A percentile compares a stretch with the other conserved stretches of the same genome.
Conservation (phyloP, 2,329 filamentous ascomycete species). For the Colletotrichum australisinense region DNA sequence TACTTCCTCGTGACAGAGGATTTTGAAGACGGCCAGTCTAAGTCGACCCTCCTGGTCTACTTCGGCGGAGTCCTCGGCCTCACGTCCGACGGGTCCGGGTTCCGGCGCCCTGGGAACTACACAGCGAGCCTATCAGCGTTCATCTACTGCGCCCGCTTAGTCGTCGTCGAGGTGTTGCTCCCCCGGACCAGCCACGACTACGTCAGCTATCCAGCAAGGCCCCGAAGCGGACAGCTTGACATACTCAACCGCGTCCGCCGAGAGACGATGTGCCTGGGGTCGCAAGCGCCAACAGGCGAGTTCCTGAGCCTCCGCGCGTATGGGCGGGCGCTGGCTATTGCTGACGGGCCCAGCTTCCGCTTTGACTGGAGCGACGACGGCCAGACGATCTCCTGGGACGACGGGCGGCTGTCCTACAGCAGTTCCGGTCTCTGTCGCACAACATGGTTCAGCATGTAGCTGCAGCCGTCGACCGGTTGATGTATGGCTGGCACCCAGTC, state of each 20-base stretch:
- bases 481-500: neutral
- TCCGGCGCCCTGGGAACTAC: neutral
- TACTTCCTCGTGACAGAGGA: neutral
- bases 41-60: neutral
- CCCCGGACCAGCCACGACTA: neutral
- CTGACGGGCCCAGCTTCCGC: neutral
- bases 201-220: neutral
- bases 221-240: neutral
- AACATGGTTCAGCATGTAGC: neutral
- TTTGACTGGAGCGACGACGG: neutral
- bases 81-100: neutral
- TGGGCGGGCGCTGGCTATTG: neutral
- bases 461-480: neutral
- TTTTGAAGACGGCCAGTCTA: neutral
- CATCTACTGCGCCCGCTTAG: slow-evolving; percentile 2
- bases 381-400: neutral
- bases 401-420: neutral
- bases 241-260: neutral
- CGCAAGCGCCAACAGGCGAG: neutral
- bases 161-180: neutral
- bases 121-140: neutral
- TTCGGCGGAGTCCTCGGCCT: neutral
- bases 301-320: neutral
- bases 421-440: neutral
- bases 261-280: neutral